These are phyloP conservation scores for Tetradesmus lagerheimii DNA, from an alignment of 139 green algal genomes.

Conservation along the genomic window DNA sequence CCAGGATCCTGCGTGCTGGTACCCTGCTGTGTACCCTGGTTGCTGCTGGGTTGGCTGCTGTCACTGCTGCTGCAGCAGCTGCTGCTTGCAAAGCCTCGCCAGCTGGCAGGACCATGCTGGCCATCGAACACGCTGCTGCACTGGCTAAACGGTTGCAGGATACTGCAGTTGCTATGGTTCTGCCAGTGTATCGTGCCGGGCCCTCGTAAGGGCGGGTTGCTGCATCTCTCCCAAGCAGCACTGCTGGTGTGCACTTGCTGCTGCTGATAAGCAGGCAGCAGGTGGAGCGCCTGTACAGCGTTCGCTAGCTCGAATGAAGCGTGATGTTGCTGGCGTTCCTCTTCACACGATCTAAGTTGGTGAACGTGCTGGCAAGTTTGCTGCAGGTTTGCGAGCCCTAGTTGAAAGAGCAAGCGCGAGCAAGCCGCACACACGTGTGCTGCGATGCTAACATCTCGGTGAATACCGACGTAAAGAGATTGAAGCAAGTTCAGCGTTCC, in stretches of 20 bases:
- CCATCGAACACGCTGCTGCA: neutral
- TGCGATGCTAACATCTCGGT: neutral
- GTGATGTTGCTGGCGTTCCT: neutral
- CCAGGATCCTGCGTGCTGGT: neutral
- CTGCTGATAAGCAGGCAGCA: neutral
- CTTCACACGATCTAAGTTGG: neutral
- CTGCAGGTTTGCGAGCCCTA: neutral
- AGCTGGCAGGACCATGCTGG: neutral
- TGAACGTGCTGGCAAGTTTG: neutral
- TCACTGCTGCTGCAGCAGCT: conserved; percentile 2
- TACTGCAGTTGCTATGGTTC: neutral
- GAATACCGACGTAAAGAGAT: neutral
- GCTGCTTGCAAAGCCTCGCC: neutral
- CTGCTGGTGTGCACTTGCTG: neutral
- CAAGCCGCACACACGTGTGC: neutral
- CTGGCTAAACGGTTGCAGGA: neutral
- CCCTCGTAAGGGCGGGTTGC: neutral
- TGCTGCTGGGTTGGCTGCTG: neutral
- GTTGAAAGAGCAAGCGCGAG: neutral
- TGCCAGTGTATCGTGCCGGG: neutral
- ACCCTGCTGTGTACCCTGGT: neutral
- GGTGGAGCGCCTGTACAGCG: neutral
- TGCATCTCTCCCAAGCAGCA: neutral
- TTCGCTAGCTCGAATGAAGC: neutral
- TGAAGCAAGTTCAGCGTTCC: neutral